Percentiles rank a stretch among this genome's conserved stretches.
Evolutionary conservation across 2,329 filamentous ascomycete species (phyloP).

Genomic region (Alternaria consortialis): DNA sequence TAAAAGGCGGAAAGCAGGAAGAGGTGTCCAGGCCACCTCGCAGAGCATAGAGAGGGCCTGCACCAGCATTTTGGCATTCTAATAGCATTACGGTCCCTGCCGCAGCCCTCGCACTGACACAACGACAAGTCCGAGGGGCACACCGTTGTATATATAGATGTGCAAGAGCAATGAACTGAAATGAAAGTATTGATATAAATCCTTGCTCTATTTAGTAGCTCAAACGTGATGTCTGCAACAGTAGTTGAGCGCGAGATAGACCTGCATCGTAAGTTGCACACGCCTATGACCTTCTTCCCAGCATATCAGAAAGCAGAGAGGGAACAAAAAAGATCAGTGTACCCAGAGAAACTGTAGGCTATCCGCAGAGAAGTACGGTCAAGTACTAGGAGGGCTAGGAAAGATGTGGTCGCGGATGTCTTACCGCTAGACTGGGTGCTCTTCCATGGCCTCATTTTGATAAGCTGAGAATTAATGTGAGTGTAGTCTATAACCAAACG

Average conservation of each 20-base stretch:
- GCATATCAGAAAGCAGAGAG: too few species aligned
- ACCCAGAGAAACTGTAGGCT: too few species aligned
- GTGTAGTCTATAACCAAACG: too few species aligned
- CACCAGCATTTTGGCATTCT: constrained; percentile 35
- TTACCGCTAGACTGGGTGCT: too few species aligned
- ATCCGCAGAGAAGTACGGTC: too few species aligned
- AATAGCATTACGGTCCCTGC: constrained; percentile 37
- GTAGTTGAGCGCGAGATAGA: neutral
- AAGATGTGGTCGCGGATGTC: too few species aligned
- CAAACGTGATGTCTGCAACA: neutral
- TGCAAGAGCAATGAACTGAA: constrained; percentile 23
- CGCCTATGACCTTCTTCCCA: too few species aligned
- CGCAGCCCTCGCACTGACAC: neutral
- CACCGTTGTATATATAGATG: constrained; percentile 39
- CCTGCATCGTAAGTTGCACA: neutral
- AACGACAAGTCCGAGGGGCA: neutral
- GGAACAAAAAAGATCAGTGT: too few species aligned
- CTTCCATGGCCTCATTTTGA: too few species aligned
- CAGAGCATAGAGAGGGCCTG: constrained; percentile 15
- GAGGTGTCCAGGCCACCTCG: neutral
- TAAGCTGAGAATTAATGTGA: too few species aligned
- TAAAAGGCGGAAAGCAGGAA: constrained; percentile 5
- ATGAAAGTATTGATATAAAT: constrained; percentile 8
- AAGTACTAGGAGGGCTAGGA: too few species aligned
- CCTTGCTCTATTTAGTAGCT: neutral